Conservation (phyloP, 768 basidiomycete genomes). For the Lactarius vividus region DNA sequence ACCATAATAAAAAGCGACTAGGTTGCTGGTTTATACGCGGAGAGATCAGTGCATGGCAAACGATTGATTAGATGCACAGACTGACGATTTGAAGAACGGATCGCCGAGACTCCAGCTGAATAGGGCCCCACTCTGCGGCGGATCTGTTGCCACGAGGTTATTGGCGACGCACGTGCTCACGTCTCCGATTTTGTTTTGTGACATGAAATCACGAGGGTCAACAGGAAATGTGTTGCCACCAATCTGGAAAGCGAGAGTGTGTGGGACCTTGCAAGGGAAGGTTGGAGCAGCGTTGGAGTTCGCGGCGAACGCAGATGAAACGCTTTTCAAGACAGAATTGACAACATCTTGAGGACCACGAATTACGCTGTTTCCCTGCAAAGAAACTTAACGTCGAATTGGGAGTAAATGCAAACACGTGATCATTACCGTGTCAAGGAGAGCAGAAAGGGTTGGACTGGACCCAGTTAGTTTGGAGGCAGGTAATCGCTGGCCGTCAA, state of each 20-base stretch:
- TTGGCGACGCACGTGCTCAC: slow-evolving; percentile 20
- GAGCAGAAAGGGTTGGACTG: slow-evolving; percentile 41
- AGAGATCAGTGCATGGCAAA: neutral
- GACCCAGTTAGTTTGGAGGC: slow-evolving; percentile 46
- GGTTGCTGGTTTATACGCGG: slow-evolving; percentile 42
- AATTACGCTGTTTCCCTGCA: slow-evolving; percentile 70
- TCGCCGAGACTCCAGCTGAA: slow-evolving; percentile 70
- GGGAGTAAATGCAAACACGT: neutral
- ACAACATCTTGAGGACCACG: slow-evolving; percentile 51
- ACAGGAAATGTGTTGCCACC: slow-evolving; percentile 55
- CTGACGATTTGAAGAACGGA: slow-evolving; percentile 74
- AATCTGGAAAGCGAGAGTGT: slow-evolving; percentile 24
- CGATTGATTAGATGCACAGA: slow-evolving; percentile 7
- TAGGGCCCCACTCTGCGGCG: slow-evolving; percentile 35
- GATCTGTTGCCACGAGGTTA: slow-evolving; percentile 24
- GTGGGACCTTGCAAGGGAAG: slow-evolving; percentile 22
- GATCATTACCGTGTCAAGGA: slow-evolving; percentile 64
- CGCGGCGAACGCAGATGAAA: slow-evolving; percentile 20
- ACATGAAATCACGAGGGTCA: slow-evolving; percentile 74
- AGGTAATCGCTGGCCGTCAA: slow-evolving; percentile 61
- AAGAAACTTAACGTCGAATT: neutral
- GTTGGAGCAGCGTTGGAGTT: slow-evolving; percentile 18
- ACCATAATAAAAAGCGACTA: slow-evolving; percentile 70
- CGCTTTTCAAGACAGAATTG: slow-evolving; percentile 14
- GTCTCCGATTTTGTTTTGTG: slow-evolving; percentile 36